Percentiles rank a stretch among this genome's conserved stretches.
Evolutionary conservation across 108 stramenopile genomes (phyloP).

Genomic region (Fragilaria crotonensis): DNA sequence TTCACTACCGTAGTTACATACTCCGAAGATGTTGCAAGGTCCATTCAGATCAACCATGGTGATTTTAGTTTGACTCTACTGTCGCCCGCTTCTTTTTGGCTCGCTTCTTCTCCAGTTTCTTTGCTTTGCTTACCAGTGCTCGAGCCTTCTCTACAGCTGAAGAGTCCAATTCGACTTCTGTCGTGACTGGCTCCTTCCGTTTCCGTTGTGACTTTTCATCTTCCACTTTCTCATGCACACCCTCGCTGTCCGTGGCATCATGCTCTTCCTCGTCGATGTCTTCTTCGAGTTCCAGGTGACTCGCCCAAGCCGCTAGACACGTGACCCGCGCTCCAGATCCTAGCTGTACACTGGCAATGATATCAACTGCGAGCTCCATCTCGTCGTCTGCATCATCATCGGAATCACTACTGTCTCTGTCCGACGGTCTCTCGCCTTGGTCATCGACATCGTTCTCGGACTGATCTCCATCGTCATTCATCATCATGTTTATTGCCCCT

Average conservation of each 20-base stretch:
- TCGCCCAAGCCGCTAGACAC: slow-evolving; percentile 54
- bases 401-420: slow-evolving; percentile 3
- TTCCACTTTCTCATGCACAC: slow-evolving; percentile 5
- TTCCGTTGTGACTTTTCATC: slow-evolving; percentile 7
- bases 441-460: slow-evolving; percentile 19
- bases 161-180: slow-evolving; percentile 39
- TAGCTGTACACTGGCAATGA: slow-evolving; percentile 65
- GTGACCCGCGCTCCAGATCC: slow-evolving; percentile 86
- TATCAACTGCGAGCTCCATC: slow-evolving; percentile 66
- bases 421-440: slow-evolving; percentile 17
- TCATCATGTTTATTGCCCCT: slow-evolving; percentile 76
- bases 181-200: slow-evolving; percentile 1
- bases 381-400: slow-evolving; percentile 36
- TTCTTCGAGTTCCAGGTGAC: slow-evolving; percentile 12
- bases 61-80: neutral
- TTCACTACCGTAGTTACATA: too few species aligned
- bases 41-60: too few species aligned
- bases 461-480: slow-evolving; percentile 18
- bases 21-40: too few species aligned
- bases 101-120: slow-evolving; percentile 55
- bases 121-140: slow-evolving; percentile 59
- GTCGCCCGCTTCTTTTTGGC: slow-evolving; percentile 36
- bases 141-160: slow-evolving; percentile 62
- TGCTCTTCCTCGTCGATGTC: slow-evolving; percentile 6
- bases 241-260: too few species aligned